Evolutionary conservation across 2,329 filamentous ascomycete genomes (phyloP), one percentile per base, ranked within the genome.

Genomic region (Stenocarpella maydis): DNA sequence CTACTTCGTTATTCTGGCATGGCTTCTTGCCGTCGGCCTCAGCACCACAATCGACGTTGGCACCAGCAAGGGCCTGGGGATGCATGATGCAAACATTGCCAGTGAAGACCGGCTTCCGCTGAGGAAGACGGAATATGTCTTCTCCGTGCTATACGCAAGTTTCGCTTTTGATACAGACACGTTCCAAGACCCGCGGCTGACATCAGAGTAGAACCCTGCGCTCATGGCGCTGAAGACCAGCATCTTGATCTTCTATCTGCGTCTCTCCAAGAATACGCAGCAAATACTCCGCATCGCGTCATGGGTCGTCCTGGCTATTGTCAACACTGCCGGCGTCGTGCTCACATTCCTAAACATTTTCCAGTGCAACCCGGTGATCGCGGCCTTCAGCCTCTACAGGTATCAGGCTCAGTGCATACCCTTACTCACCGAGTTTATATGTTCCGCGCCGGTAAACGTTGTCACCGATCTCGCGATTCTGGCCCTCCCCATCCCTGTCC

Each of bases 221-320:
- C 84, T 97, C 68, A 97, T 97, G 93, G 90, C 92, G 3, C 94
- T 93, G 63, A 98, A 98, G 81, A 94, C 93, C 0, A 97, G 94
- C n/a, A 93, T 98, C 74, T 85, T 98, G 69, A 86, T 96, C 65
- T 98, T 98, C 80, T 98, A 97, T 80, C 85, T 98, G 61, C 91
- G 91, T 49, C 85, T 98, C 58, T 92, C 93, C 31, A 91, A 91
- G 75, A 92, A 93, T 70, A 90, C 88, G 0, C 90, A 97, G 73
- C 88, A 89, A 72, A 84, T 95, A 61, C 91, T 97, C 73, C 89
- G 92, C 70, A 88, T 91, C 80, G 90, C 91, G n/a, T 96, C 93
- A n/a, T 94, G 94, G 83, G 84, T 86, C 5, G 94, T 92, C 0
- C 83, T 98, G 1, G 84, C 83, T 58, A 85, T 97, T 26, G 94